These are phyloP conservation scores for Amylocarpus encephaloides DNA, from an alignment of 2,329 filamentous ascomycete genomes.

Conservation along the genomic window DNA sequence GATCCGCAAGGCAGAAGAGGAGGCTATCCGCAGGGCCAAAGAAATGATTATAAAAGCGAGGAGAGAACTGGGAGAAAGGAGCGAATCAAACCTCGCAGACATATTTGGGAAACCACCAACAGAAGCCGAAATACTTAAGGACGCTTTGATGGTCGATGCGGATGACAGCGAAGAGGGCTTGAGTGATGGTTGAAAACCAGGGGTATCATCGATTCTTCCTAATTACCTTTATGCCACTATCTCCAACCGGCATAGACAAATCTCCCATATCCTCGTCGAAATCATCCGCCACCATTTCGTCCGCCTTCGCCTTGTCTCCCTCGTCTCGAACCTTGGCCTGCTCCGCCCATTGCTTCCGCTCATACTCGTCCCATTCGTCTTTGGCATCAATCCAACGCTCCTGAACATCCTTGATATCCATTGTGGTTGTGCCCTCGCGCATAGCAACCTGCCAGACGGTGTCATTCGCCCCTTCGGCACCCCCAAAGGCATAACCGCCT, in stretches of 20 bases:
- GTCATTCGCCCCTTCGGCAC: conserved; percentile 83
- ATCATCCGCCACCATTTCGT: conserved; percentile 22
- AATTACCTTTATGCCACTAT: conserved; percentile 64
- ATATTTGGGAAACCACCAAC: conserved; percentile 33
- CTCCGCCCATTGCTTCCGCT: conserved; percentile 68
- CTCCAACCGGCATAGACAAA: conserved; percentile 42
- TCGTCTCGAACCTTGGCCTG: conserved; percentile 52
- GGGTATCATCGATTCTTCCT: conserved; percentile 52
- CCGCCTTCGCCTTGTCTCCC: conserved; percentile 33
- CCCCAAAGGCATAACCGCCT: conserved; percentile 86
- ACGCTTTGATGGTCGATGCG: conserved; percentile 40
- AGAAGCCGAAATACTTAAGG: conserved; percentile 30
- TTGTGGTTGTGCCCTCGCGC: conserved; percentile 63
- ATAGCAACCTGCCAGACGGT: conserved; percentile 97
- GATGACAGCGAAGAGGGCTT: conserved; percentile 40
- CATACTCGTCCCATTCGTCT: conserved; percentile 77
- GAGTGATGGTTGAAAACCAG: conserved; percentile 25
- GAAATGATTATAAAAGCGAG: conserved; percentile 61
- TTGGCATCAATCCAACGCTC: conserved; percentile 92
- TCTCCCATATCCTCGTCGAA: conserved; percentile 41
- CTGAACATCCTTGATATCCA: conserved; percentile 86
- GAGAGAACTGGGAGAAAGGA: conserved; percentile 41
- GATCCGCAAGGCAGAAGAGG: conserved; percentile 85
- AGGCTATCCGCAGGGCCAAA: conserved; percentile 74
- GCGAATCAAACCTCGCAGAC: conserved; percentile 33